Base-by-base conservation (phyloP, 140 eudicot species). In the Bidens hawaiensis region DNA sequence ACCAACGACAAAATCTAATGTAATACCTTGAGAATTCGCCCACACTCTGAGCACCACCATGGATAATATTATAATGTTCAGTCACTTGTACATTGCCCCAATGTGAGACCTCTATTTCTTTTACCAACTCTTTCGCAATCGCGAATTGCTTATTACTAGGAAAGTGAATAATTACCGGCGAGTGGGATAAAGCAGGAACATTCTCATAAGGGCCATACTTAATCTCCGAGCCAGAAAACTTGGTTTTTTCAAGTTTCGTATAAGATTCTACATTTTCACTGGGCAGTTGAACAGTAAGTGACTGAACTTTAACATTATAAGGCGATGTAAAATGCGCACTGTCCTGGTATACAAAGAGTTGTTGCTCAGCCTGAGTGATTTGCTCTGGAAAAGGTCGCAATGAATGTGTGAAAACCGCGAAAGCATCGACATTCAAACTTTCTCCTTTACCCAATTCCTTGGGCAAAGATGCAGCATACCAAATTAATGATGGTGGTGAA, bases 51-150 rank as follows among this genome's bases (percentile, higher is more conserved):
- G 98, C 95, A 61, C 98, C 98, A 57, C 85, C 96, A 76, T 91
- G 95, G 68, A 78, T 42, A 47, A 91, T 77, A 57, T 81, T 65
- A 77, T 91, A 91, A 74, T 91, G 94, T 76, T 91, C 99, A 1
- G 99, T 91, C 66, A 91, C 63, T 77, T 91, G 96, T 38, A 91
- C 85, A 77, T 82, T 91, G 22, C 99, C 99, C 99, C 99, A 91
- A 62, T 91, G 99, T 12, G 99, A 91, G 60, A 91, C 73, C 75
- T 91, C 99, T 63, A 91, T 91, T 84, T 91, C 99, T 52, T 88
- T 78, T 31, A 91, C 83, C 78, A 91, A 81, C 78, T 85, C 94
- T 70, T 79, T 67, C 42, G 99, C 93, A 53, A 91, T 78, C 2
- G 85, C 76, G 61, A 84, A 78, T 13, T 96, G 96, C 23, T 67